Evolutionary conservation across 169 alveolate species (phyloP).

Genomic region (Blepharisma undulans): DNA sequence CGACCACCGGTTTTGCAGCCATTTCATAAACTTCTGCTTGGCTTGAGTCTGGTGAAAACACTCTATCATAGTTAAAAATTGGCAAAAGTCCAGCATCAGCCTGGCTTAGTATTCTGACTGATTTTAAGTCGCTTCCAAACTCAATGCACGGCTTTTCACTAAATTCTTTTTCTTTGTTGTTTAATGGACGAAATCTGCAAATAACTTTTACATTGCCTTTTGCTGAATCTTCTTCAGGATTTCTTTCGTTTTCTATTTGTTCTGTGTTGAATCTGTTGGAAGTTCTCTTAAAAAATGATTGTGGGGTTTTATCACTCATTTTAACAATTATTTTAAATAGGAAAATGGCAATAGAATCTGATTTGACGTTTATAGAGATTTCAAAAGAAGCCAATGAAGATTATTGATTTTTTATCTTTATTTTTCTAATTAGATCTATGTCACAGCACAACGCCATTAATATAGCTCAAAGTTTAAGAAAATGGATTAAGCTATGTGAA

Average conservation of each 20-base stretch:
- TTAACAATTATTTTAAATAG: neutral
- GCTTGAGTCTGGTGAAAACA: constrained; percentile 66
- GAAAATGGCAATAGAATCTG: neutral
- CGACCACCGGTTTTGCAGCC: constrained; percentile 75
- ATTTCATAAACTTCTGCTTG: constrained; percentile 74
- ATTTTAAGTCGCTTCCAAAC: neutral
- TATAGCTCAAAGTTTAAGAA: no score
- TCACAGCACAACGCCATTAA: no score
- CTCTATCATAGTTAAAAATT: constrained; percentile 67
- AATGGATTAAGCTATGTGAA: no score
- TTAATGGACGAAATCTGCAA: constrained; percentile 88
- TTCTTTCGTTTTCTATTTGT: neutral
- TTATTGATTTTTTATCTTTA: no score
- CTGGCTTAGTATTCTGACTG: neutral
- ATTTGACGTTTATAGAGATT: neutral
- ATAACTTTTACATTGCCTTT: constrained; percentile 80
- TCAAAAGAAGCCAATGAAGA: neutral
- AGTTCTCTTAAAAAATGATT: neutral
- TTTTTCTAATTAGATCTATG: no score
- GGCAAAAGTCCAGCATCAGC: neutral
- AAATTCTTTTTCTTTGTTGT: constrained; percentile 68
- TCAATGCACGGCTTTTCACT: neutral
- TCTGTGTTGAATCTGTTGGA: neutral
- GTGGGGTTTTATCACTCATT: neutral
- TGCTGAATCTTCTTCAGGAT: neutral